Evolutionary conservation across 1,284 basidiomycete species (phyloP).

Genomic region (Ceratobasidium sp.): DNA sequence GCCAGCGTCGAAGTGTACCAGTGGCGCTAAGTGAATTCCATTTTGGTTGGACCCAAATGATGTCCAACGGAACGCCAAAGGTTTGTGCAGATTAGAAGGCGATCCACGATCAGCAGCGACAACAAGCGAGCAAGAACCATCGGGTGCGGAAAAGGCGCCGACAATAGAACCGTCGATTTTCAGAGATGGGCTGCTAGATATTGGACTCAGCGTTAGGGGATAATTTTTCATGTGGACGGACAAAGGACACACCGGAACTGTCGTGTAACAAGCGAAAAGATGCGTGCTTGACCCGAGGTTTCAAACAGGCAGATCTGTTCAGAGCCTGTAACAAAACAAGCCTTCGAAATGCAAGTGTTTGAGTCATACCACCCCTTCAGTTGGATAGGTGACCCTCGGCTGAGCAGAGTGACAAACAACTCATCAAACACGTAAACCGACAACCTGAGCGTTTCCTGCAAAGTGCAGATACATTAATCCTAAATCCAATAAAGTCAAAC

Average conservation of each 20-base stretch:
- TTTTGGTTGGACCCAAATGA: slow-evolving; percentile 62
- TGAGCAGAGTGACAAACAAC: slow-evolving; percentile 31
- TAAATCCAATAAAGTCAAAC: not conserved
- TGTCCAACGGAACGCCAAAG: slow-evolving; percentile 64
- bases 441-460: slow-evolving; percentile 22
- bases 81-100: not conserved
- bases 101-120: not conserved
- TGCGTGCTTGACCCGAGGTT: slow-evolving; percentile 41
- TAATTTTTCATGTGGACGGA: not conserved
- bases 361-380: slow-evolving; percentile 44
- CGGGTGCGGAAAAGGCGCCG: slow-evolving; percentile 37
- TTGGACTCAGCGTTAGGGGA: not conserved
- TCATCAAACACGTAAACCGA: slow-evolving; percentile 44
- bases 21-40: slow-evolving; percentile 55
- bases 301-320: slow-evolving; percentile 46
- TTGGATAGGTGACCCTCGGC: slow-evolving; percentile 39
- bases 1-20: slow-evolving; percentile 49
- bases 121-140: slow-evolving; percentile 38
- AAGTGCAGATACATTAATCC: not conserved
- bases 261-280: slow-evolving; percentile 43
- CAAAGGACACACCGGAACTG: slow-evolving; percentile 42
- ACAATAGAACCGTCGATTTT: slow-evolving; percentile 4
- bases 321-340: slow-evolving; percentile 40
- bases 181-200: not conserved
- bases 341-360: slow-evolving; percentile 22